Evolutionary conservation across 768 basidiomycete genomes (phyloP).

Genomic region (Erythrobasidium yunnanense): DNA sequence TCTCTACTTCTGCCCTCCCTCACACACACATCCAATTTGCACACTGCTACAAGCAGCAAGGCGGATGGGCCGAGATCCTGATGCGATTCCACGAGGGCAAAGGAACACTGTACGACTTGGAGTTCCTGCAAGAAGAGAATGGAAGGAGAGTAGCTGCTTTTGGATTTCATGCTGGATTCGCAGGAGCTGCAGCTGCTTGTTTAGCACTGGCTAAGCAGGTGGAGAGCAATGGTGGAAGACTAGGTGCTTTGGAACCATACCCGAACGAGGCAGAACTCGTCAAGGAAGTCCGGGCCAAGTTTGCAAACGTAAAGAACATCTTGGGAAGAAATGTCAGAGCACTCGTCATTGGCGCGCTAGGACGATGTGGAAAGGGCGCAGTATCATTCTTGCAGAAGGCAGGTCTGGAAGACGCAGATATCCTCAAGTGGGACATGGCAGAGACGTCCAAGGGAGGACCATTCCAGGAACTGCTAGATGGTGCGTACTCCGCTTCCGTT

Average conservation of each 20-base stretch:
- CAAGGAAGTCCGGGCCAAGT: constrained; percentile 53
- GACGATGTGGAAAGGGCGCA: constrained; percentile 86
- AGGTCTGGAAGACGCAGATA: constrained; percentile 82
- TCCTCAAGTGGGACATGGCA: constrained; percentile 92
- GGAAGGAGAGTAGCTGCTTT: constrained; percentile 94
- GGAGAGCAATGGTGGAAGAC: constrained; percentile 46
- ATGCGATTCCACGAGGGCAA: constrained; percentile 70
- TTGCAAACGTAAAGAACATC: constrained; percentile 56
- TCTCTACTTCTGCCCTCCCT: constrained; percentile 64
- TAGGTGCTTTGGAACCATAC: constrained; percentile 69
- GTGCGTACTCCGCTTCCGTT: constrained; percentile 37
- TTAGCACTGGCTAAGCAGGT: constrained; percentile 66
- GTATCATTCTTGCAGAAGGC: constrained; percentile 92
- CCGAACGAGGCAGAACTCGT: constrained; percentile 77
- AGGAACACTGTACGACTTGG: constrained; percentile 84
- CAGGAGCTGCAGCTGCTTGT: constrained; percentile 67
- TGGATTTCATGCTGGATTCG: constrained; percentile 95
- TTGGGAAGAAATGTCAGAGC: constrained; percentile 54
- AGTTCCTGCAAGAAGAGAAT: constrained; percentile 73
- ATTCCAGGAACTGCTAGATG: constrained; percentile 81
- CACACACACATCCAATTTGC: constrained; percentile 98
- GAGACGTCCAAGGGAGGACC: constrained; percentile 97
- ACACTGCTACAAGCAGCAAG: constrained; percentile 93
- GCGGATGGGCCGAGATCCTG: constrained; percentile 77
- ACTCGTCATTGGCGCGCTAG: constrained; percentile 90